These are phyloP conservation scores for Linnemannia elongata DNA, from an alignment of 192 early-diverging fungal genomes.

Conservation along the genomic window DNA sequence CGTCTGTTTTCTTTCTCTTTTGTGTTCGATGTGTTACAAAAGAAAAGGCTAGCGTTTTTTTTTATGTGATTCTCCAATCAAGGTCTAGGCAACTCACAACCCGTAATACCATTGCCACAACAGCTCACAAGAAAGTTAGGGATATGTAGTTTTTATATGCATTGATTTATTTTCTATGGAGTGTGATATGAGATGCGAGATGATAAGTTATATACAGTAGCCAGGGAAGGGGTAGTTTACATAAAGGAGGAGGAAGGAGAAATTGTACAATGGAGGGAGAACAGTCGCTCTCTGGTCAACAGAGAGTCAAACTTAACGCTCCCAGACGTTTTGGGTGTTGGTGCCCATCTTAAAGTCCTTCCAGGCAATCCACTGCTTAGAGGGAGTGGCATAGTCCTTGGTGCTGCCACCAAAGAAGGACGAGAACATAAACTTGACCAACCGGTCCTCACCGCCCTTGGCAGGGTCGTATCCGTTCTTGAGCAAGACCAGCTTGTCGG, in stretches of 20 bases:
- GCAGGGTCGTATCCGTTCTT: slow-evolving; percentile 40
- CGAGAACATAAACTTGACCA: slow-evolving; percentile 47
- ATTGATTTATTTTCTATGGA: neutral
- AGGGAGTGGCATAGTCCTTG: slow-evolving; percentile 20
- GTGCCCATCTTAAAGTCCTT: slow-evolving; percentile 41
- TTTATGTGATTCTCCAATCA: no score
- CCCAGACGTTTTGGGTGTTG: slow-evolving; percentile 28
- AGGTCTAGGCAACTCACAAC: no score
- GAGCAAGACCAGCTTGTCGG: slow-evolving; percentile 28
- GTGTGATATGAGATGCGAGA: no score
- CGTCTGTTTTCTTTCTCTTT: no score
- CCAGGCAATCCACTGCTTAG: slow-evolving; percentile 35
- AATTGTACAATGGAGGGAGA: neutral
- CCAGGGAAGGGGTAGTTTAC: neutral
- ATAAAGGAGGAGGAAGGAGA: neutral
- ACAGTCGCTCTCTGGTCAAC: neutral
- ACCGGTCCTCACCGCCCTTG: neutral
- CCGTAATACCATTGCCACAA: no score
- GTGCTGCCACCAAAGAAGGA: slow-evolving; percentile 39
- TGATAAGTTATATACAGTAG: neutral
- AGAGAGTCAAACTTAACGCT: neutral
- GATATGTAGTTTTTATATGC: neutral
- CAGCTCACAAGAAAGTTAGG: no score
- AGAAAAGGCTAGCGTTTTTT: no score
- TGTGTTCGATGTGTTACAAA: no score